Conservation (phyloP, 805 yeast species). For the Spathaspora passalidarum region DNA sequence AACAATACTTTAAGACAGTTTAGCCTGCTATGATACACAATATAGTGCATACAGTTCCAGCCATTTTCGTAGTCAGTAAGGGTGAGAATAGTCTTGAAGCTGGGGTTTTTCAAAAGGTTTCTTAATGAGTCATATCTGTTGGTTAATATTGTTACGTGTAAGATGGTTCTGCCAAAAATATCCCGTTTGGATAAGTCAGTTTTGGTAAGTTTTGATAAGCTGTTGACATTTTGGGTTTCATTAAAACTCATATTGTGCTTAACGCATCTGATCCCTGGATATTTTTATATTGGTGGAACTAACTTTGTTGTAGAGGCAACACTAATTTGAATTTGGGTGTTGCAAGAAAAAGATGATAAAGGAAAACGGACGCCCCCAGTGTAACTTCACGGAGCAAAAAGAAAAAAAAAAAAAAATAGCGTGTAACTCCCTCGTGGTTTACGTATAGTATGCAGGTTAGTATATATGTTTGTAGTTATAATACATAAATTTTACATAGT, state of each 20-base stretch:
- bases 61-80: slow-evolving; percentile 69
- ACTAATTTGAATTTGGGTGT: not conserved
- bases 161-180: slow-evolving; percentile 63
- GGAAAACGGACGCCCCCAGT: too few species aligned
- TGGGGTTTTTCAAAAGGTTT: slow-evolving; percentile 46
- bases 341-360: too few species aligned
- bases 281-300: not conserved
- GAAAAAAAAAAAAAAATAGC: not conserved
- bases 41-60: slow-evolving; percentile 78
- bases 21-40: slow-evolving; percentile 56
- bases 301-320: not conserved
- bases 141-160: slow-evolving; percentile 54
- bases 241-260: slow-evolving; percentile 9
- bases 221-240: slow-evolving; percentile 6
- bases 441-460: not conserved
- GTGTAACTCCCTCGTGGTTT: not conserved
- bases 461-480: not conserved
- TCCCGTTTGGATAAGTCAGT: slow-evolving; percentile 51
- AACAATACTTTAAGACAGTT: slow-evolving; percentile 46
- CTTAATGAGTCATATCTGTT: slow-evolving; percentile 48
- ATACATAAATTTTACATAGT: not conserved
- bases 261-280: slow-evolving; percentile 11
- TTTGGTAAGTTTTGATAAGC: slow-evolving; percentile 16
- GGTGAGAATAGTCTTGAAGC: slow-evolving; percentile 38
- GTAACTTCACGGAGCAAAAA: too few species aligned